Evolutionary conservation across 768 basidiomycete species (phyloP).

Genomic region (Podaxis sp.): DNA sequence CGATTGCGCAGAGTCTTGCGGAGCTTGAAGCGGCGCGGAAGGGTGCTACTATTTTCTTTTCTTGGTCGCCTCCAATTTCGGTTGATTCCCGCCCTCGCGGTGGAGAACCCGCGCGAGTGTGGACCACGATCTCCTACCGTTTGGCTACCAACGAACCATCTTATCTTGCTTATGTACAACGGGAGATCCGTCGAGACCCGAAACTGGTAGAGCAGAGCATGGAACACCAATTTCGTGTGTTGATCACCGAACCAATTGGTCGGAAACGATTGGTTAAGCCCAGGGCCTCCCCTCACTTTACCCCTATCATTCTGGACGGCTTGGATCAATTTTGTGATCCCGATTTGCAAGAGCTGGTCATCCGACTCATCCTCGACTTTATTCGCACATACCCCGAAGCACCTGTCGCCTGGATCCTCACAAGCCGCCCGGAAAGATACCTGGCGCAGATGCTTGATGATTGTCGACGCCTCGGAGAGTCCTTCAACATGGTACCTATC

Average conservation of each 20-base stretch:
- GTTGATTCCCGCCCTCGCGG: too few species aligned
- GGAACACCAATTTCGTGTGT: background rate
- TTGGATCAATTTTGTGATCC: background rate
- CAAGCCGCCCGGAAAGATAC: background rate
- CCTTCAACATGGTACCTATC: background rate
- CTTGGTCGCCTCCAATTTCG: background rate
- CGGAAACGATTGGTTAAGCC: background rate
- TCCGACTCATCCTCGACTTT: background rate
- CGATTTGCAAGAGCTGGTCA: background rate
- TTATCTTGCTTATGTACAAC: background rate
- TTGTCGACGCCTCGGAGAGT: background rate
- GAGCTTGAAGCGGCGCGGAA: background rate
- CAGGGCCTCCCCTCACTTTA: background rate
- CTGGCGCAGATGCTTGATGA: background rate
- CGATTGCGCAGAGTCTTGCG: background rate
- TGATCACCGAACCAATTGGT: background rate
- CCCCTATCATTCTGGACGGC: background rate
- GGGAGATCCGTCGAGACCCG: background rate
- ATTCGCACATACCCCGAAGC: background rate
- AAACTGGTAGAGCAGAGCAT: background rate
- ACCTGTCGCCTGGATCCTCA: background rate
- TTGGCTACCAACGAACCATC: background rate
- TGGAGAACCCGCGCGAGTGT: background rate
- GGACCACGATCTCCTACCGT: background rate
- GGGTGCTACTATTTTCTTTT: background rate